Conservation (phyloP, 2,329 filamentous ascomycete species). For the Canariomyces notabilis region DNA sequence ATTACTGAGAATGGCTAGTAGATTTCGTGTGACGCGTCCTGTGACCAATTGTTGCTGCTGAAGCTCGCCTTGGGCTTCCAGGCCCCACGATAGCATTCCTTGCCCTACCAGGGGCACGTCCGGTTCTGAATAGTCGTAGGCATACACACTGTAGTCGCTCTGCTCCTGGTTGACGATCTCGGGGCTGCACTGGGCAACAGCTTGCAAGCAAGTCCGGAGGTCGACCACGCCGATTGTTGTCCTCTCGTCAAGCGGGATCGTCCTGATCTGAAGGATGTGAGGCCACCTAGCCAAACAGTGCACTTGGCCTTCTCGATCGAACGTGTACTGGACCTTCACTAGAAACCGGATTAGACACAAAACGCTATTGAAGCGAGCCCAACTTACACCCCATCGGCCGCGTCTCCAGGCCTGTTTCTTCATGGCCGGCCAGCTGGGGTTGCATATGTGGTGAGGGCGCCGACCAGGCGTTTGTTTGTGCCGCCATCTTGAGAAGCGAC, state of each 20-base stretch:
- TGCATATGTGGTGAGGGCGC: constrained; percentile 20
- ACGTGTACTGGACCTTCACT: constrained; percentile 98
- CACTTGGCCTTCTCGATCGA: constrained; percentile 81
- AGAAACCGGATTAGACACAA: constrained; percentile 21
- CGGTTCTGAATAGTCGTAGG: constrained; percentile 92
- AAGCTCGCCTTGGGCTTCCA: constrained; percentile 58
- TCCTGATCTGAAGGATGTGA: constrained; percentile 72
- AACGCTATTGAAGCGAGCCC: neutral
- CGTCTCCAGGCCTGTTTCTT: constrained; percentile 29
- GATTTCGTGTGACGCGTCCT: constrained; percentile 82
- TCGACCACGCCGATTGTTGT: constrained; percentile 84
- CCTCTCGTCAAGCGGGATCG: constrained; percentile 72
- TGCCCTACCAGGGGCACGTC: constrained; percentile 91
- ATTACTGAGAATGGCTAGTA: constrained; percentile 76
- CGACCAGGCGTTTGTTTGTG: constrained; percentile 21
- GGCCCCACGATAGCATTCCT: constrained; percentile 83
- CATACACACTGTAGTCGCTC: constrained; percentile 92
- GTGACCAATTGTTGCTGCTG: constrained; percentile 65
- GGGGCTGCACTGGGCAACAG: constrained; percentile 72
- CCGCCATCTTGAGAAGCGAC: constrained; percentile 20
- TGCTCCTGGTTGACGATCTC: constrained; percentile 70
- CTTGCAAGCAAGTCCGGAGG: constrained; percentile 78
- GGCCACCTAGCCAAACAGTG: constrained; percentile 86
- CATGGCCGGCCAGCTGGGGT: constrained; percentile 18
- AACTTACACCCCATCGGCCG: constrained; percentile 33